phyloP scores from a whole-genome alignment of 495 filamentous ascomycete species.

The Hypoxylon cercidicola region DNA sequence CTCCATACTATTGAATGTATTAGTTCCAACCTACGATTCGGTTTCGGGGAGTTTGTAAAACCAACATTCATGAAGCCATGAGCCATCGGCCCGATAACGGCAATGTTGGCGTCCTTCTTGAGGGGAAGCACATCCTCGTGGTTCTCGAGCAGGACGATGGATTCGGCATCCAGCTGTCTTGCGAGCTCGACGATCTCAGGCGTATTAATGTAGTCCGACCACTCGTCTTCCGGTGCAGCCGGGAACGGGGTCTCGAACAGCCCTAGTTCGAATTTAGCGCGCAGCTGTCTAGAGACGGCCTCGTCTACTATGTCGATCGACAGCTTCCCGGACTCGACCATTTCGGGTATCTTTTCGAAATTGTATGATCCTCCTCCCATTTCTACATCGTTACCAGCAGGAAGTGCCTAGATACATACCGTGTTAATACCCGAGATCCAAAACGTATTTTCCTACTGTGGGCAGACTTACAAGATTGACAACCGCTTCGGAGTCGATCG shows the following conservation, averaged over 20 bases:
- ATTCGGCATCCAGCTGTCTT: conserved; percentile 70
- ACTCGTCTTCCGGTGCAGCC: conserved; percentile 62
- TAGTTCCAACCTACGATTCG: no score
- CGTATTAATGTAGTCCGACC: conserved; percentile 67
- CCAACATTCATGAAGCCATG: conserved; percentile 74
- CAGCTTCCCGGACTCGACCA: conserved; percentile 68
- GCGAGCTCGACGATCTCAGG: conserved; percentile 65
- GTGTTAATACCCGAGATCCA: background rate
- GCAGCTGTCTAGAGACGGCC: conserved; percentile 70
- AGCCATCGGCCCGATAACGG: conserved; percentile 80
- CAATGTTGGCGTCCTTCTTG: conserved; percentile 67
- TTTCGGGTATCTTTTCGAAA: conserved; percentile 70
- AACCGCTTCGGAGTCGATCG: conserved; percentile 69
- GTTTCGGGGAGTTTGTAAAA: conserved; percentile 17
- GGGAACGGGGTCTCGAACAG: conserved; percentile 74
- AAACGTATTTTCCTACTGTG: background rate
- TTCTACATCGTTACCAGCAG: conserved; percentile 77
- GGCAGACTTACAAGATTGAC: conserved; percentile 38
- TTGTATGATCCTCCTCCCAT: conserved; percentile 80
- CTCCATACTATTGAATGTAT: conserved; percentile 63
- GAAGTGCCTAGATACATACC: conserved; percentile 61
- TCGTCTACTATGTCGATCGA: conserved; percentile 65
- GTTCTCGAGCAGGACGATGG: conserved; percentile 77
- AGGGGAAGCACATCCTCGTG: conserved; percentile 69
- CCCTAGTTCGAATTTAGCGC: conserved; percentile 72